These are phyloP conservation scores for Claviceps quebecensis DNA, from an alignment of 2,329 filamentous ascomycete species.

Conservation along the genomic window DNA sequence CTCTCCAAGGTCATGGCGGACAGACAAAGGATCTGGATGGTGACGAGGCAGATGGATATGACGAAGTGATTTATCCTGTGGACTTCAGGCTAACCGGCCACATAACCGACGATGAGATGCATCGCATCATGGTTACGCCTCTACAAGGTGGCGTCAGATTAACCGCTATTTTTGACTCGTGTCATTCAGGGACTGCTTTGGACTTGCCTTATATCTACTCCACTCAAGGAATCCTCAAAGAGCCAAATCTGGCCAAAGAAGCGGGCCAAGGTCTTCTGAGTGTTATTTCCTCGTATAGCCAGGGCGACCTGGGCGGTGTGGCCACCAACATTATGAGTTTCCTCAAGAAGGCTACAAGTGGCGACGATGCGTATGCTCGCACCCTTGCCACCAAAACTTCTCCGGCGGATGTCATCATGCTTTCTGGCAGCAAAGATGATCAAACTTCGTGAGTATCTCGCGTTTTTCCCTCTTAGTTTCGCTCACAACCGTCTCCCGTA, in stretches of 20 bases:
- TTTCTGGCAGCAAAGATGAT: conserved; percentile 90
- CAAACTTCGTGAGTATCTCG: conserved; percentile 67
- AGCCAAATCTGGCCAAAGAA: conserved; percentile 54
- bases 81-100: conserved; percentile 69
- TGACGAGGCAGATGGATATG: conserved; percentile 69
- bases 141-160: conserved; percentile 41
- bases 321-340: conserved; percentile 67
- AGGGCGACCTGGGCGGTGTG: conserved; percentile 71
- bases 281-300: conserved; percentile 43
- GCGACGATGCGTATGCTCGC: conserved; percentile 68
- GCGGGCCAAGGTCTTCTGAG: conserved; percentile 49
- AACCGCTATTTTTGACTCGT: conserved; percentile 52
- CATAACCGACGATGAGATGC: conserved; percentile 75
- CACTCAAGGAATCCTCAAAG: conserved; percentile 53
- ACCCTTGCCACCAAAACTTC: conserved; percentile 82
- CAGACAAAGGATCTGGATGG: conserved; percentile 68
- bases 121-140: conserved; percentile 53
- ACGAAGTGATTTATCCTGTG: conserved; percentile 74
- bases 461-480: conserved; percentile 4
- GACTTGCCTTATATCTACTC: conserved; percentile 57
- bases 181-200: conserved; percentile 52
- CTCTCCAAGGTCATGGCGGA: conserved; percentile 53
- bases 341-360: conserved; percentile 76
- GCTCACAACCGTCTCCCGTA: not conserved
- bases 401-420: conserved; percentile 92